A percentile compares a stretch with the other conserved stretches of the same genome.
phyloP scores from a whole-genome alignment of 257 asterid species.

The Solanum pinnatisectum region DNA sequence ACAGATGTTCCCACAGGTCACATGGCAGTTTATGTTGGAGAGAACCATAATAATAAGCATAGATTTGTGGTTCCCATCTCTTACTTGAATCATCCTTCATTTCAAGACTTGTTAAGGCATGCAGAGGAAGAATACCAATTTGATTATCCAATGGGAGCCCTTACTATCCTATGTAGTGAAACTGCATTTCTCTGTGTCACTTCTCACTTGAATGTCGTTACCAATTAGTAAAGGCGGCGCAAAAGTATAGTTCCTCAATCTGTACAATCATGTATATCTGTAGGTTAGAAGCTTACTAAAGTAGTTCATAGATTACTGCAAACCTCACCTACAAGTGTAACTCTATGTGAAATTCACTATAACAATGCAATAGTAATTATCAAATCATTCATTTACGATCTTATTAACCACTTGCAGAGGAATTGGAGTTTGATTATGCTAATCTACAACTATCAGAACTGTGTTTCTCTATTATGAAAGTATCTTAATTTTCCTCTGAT shows the following conservation, averaged over 20 bases:
- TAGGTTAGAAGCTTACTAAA: neutral
- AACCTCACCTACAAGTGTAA: neutral
- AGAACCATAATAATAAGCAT: neutral
- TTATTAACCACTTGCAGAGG: neutral
- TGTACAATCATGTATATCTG: neutral
- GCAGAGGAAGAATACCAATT: constrained; percentile 1
- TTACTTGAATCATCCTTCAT: constrained; percentile 1
- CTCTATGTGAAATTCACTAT: neutral
- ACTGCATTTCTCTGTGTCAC: neutral
- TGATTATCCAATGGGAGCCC: constrained; percentile 3
- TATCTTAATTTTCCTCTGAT: neutral
- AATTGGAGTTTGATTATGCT: too few species aligned
- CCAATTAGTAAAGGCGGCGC: neutral
- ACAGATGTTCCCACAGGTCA: constrained; percentile 1
- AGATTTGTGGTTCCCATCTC: constrained; percentile 1
- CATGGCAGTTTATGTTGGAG: neutral
- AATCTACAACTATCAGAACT: neutral
- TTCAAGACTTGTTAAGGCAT: neutral
- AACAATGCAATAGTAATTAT: neutral
- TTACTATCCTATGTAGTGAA: constrained; percentile 1
- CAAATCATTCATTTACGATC: neutral
- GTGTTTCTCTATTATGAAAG: neutral
- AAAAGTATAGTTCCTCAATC: neutral
- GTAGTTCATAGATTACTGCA: neutral
- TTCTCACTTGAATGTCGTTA: neutral